Evolutionary conservation across 129 eudicot species (phyloP).

Genomic region (Tagetes erecta): DNA sequence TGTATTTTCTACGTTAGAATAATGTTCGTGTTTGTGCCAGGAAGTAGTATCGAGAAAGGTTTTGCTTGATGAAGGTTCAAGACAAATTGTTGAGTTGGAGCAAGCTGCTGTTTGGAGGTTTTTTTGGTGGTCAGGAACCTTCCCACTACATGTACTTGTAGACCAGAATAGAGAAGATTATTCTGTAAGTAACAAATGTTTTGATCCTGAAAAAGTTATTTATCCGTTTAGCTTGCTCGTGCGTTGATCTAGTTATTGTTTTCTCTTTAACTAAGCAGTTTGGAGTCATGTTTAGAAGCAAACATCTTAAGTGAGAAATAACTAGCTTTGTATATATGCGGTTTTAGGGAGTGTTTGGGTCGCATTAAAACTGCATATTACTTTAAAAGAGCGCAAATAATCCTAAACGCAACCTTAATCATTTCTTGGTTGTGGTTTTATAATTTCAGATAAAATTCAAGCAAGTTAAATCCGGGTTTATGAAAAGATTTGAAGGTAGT

Average conservation of each 20-base stretch:
- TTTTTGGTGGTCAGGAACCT: constrained; percentile 96
- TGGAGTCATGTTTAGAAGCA: background rate
- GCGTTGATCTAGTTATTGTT: background rate
- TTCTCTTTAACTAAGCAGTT: too few relatives aligned
- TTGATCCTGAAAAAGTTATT: background rate
- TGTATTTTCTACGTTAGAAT: constrained; percentile 15
- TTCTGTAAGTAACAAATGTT: constrained; percentile 48
- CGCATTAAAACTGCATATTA: background rate
- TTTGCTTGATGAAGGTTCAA: constrained; percentile 76
- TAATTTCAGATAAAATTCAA: constrained; percentile 78
- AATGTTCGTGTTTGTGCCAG: constrained; percentile 39
- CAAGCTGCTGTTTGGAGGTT: constrained; percentile 99
- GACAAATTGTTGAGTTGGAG: constrained; percentile 91
- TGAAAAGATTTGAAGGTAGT: constrained; percentile 91
- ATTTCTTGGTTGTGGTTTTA: background rate
- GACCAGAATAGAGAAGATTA: constrained; percentile 90
- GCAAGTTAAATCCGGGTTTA: constrained; percentile 81
- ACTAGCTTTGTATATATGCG: background rate
- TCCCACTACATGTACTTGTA: constrained; percentile 87
- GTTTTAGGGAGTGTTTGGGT: background rate
- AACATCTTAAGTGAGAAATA: background rate
- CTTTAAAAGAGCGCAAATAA: background rate
- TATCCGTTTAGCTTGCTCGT: background rate
- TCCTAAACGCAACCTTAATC: background rate
- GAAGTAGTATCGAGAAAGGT: constrained; percentile 89